phyloP scores from a whole-genome alignment of 208 protist species.

The Trypanosomatidae sp. region DNA sequence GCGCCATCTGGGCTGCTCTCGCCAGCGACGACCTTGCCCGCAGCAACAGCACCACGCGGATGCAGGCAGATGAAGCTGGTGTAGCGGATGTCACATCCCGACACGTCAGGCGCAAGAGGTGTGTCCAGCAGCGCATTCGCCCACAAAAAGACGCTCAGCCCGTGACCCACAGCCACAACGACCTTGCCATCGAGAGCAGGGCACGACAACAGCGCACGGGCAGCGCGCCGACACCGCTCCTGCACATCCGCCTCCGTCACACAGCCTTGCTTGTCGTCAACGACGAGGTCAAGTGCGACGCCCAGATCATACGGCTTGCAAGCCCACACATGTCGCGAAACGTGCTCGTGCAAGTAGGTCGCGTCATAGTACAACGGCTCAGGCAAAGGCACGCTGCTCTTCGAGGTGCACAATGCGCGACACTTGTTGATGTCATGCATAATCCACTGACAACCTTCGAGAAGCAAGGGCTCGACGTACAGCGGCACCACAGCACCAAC shows the following conservation, averaged over 20 bases:
- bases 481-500: slow-evolving; percentile 7
- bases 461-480: slow-evolving; percentile 25
- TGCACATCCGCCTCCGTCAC: slow-evolving; percentile 17
- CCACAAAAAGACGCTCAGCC: slow-evolving; percentile 15
- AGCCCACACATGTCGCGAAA: slow-evolving; percentile 14
- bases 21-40: no score
- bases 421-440: slow-evolving; percentile 17
- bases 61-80: no score
- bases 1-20: no score
- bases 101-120: no score
- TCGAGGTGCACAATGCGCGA: slow-evolving; percentile 9
- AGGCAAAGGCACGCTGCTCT: no score
- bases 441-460: slow-evolving; percentile 27
- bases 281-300: slow-evolving; percentile 9
- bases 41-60: no score
- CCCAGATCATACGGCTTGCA: slow-evolving; percentile 17
- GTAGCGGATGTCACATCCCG: no score
- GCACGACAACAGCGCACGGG: slow-evolving; percentile 5
- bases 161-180: slow-evolving; percentile 22
- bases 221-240: slow-evolving; percentile 9
- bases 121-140: slow-evolving; percentile 7
- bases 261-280: slow-evolving; percentile 8
- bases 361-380: slow-evolving; percentile 15
- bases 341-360: slow-evolving; percentile 10
- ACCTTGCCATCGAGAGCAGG: slow-evolving; percentile 19